Evolutionary conservation across 2,329 filamentous ascomycete species (phyloP).

Genomic region (Ascochyta rabiei): DNA sequence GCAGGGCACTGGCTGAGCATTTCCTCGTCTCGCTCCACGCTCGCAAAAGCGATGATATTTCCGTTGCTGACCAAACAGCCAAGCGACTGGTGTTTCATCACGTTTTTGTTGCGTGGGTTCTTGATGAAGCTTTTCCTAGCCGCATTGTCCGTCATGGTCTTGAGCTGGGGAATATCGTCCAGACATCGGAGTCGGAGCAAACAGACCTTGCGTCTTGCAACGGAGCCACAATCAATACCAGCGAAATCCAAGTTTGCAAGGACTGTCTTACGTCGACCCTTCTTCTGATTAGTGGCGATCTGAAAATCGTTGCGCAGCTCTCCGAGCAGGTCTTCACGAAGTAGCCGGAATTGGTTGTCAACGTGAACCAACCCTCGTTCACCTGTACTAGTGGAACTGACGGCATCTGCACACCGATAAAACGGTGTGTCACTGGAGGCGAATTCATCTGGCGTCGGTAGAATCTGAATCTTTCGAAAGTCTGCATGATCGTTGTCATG

Average conservation of each 20-base stretch:
- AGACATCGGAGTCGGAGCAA: constrained; percentile 52
- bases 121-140: constrained; percentile 56
- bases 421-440: constrained; percentile 59
- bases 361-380: constrained; percentile 59
- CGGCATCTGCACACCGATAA: constrained; percentile 59
- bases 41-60: constrained; percentile 65
- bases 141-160: constrained; percentile 22
- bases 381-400: constrained; percentile 49
- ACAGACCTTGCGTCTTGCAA: constrained; percentile 36
- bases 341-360: constrained; percentile 74
- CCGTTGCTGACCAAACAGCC: constrained; percentile 63
- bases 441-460: constrained; percentile 71
- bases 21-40: constrained; percentile 59
- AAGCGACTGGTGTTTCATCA: constrained; percentile 66
- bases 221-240: constrained; percentile 47
- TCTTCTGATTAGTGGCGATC: constrained; percentile 57
- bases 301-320: constrained; percentile 69
- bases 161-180: constrained; percentile 55
- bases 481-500: constrained; percentile 75
- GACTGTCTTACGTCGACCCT: constrained; percentile 49
- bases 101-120: constrained; percentile 50
- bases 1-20: constrained; percentile 55
- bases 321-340: constrained; percentile 73
- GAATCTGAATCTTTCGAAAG: constrained; percentile 66
- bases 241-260: constrained; percentile 51